Evolutionary conservation across 2,329 filamentous ascomycete genomes (phyloP).

Genomic region (Fusarium algeriense): DNA sequence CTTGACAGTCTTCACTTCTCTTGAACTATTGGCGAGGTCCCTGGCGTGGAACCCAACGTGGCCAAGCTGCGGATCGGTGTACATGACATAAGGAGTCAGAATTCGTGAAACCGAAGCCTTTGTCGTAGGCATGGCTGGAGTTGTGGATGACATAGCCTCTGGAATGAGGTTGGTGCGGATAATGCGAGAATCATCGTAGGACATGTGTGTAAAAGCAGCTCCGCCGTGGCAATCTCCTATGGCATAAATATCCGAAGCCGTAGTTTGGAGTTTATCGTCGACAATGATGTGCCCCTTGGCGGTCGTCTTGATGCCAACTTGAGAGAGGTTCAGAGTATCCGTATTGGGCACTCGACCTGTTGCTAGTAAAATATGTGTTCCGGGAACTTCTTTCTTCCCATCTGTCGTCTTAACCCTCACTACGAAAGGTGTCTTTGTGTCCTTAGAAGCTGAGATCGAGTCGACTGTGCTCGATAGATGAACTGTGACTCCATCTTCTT

Average conservation of each 20-base stretch:
- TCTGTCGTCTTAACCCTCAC: constrained; percentile 38
- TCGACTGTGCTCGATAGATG: constrained; percentile 52
- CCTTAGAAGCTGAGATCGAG: constrained; percentile 41
- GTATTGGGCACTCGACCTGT: constrained; percentile 65
- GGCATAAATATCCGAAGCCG: constrained; percentile 58
- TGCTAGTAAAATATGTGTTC: constrained; percentile 64
- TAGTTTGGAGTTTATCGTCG: constrained; percentile 60
- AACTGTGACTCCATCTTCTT: constrained; percentile 61
- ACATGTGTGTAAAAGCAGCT: constrained; percentile 67
- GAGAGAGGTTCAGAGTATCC: constrained; percentile 56
- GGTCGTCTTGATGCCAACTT: constrained; percentile 57
- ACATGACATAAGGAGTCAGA: constrained; percentile 62
- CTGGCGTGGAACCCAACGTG: constrained; percentile 62
- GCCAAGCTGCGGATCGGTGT: constrained; percentile 66
- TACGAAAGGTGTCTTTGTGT: constrained; percentile 25
- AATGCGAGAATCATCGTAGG: constrained; percentile 68
- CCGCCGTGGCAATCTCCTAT: constrained; percentile 65
- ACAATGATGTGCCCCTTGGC: constrained; percentile 58
- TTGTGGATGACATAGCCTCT: constrained; percentile 38
- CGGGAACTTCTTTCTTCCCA: constrained; percentile 47
- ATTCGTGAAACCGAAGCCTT: constrained; percentile 47
- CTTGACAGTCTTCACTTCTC: constrained; percentile 56
- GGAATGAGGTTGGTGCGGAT: constrained; percentile 59
- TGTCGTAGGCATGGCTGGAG: constrained; percentile 45
- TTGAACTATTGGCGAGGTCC: constrained; percentile 49